Conservation (phyloP, 1,139 yeast species). For the Candida mesenterica region DNA sequence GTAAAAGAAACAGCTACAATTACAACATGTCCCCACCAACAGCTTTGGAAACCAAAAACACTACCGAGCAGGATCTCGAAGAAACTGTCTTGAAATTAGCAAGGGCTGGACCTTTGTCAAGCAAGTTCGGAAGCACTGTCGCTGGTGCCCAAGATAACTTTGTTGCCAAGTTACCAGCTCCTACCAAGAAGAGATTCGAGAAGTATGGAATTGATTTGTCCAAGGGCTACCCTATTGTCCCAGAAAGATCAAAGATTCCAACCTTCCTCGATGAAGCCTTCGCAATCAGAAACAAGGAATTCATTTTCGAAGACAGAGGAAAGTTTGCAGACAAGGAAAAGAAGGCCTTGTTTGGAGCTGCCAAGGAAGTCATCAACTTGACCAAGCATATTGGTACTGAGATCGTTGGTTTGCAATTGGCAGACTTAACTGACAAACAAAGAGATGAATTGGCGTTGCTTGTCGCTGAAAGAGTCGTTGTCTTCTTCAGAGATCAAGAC, state of each 20-base stretch:
- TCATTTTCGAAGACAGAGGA: conserved; percentile 48
- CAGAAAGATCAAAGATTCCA: conserved; percentile 36
- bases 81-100: background rate
- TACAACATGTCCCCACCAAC: conserved; percentile 1
- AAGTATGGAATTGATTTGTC: conserved; percentile 40
- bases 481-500: conserved; percentile 47
- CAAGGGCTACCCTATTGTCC: conserved; percentile 42
- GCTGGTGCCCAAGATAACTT: conserved; percentile 7
- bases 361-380: conserved; percentile 44
- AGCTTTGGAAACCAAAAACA: background rate
- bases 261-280: conserved; percentile 51
- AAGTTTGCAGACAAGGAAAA: conserved; percentile 52
- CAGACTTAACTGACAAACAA: conserved; percentile 48
- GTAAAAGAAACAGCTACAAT: too few relatives aligned
- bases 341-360: conserved; percentile 52
- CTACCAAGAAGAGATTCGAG: conserved; percentile 31
- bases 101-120: background rate
- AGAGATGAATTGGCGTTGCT: conserved; percentile 47
- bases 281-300: conserved; percentile 41
- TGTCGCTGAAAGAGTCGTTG: conserved; percentile 50
- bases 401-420: conserved; percentile 51
- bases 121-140: background rate
- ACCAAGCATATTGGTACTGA: conserved; percentile 57
- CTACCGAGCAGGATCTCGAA: conserved; percentile 1
- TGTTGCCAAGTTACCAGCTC: conserved; percentile 35